Conservation (phyloP, 805 yeast species). For the Wickerhamiella parazyma region DNA sequence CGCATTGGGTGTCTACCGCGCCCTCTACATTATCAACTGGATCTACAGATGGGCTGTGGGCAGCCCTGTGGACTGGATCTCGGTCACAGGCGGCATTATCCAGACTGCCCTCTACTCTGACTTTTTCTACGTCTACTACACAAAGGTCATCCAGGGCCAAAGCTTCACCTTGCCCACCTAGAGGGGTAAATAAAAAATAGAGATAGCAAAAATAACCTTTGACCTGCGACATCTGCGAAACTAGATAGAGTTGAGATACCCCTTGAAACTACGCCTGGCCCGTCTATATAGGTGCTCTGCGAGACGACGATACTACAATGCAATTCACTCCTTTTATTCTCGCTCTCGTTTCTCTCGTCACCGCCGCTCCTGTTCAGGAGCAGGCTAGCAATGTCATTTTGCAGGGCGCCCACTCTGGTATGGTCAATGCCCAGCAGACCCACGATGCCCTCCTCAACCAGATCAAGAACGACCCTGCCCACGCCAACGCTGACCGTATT, state of each 20-base stretch:
- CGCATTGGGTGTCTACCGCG: conserved; percentile 82
- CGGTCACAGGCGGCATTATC: conserved; percentile 65
- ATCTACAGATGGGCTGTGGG: conserved; percentile 57
- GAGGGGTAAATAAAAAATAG: background rate
- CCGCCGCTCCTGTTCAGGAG: no score
- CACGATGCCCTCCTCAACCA: conserved; percentile 12
- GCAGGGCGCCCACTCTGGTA: conserved; percentile 9
- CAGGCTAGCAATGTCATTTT: conserved; percentile 9
- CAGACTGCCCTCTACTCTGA: conserved; percentile 88
- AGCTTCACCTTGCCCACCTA: conserved; percentile 53
- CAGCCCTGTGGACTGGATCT: conserved; percentile 47
- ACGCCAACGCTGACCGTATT: conserved; percentile 13
- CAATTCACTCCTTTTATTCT: no score
- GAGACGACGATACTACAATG: no score
- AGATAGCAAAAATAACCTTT: background rate
- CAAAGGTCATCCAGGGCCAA: conserved; percentile 60
- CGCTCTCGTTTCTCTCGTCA: no score
- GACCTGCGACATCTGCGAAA: no score
- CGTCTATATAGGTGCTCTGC: no score
- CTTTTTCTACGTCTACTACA: conserved; percentile 86
- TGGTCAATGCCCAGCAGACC: conserved; percentile 17
- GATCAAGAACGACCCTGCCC: conserved; percentile 10
- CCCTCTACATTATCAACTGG: conserved; percentile 91
- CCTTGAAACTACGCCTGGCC: no score
- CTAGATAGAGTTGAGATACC: no score